Evolutionary conservation across 164 flowering plant species (phyloP), one percentile per base, ranked within the genome.

Genomic region (Vitis labrusca): DNA sequence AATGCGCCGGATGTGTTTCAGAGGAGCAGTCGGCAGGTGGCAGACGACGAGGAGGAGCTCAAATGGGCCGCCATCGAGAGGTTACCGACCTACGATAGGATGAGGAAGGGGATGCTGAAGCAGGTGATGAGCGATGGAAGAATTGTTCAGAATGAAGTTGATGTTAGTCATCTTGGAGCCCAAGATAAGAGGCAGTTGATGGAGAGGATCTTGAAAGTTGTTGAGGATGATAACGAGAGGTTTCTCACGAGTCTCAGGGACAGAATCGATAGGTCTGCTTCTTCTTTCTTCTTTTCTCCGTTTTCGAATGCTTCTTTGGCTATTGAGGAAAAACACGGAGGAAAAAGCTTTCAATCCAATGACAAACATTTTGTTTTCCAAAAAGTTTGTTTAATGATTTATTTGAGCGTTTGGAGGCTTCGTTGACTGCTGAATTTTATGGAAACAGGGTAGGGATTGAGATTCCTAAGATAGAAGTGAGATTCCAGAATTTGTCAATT

Each of bases 21-120:
- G 17, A 58, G 71, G 57, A 74, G 74, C 48, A 52, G 68, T 47
- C 48, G 79, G 49, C 59, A 67, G 70, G 69, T 8, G 61, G 80
- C 13, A 27, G 78, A 83, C 53, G 88, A 84, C 12, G 84, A 85
- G 77, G 81, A 82, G 71, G 84, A 80, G 69, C 82, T 82, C 12
- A 69, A 61, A 50, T 82, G 83, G 86, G 88, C 88, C 12, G 88
- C 88, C 27, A 78, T 82, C 10, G 88, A 84, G 78, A 64, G 84
- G 68, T 76, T 85, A 8, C 88, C 88, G 13, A 81, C 86, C 2
- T 80, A 73, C 27, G 85, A 81, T 10, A 37, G 84, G 67, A 1
- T 83, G 74, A 70, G 83, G 61, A 81, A 72, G 44, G 84, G 85
- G 64, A 58, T 83, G 37, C 10, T 85, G 67, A 79, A 49, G 14